Base-by-base conservation (phyloP, 495 filamentous ascomycete genomes). In the Aspergillus diversus region DNA sequence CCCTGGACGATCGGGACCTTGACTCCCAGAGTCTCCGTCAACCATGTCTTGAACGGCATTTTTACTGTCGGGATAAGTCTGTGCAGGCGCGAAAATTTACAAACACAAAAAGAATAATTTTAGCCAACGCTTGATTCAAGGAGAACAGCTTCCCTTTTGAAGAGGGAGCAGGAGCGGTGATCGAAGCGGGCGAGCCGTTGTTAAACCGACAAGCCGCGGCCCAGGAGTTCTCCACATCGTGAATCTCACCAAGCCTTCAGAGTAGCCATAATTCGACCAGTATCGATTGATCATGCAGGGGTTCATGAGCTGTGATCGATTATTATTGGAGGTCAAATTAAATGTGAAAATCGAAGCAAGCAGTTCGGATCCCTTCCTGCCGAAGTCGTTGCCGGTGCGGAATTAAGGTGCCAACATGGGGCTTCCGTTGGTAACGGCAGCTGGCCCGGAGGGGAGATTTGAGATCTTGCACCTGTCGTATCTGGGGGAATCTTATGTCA, bases 21-120 rank as follows among this genome's bases (percentile, higher is more conserved):
- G 35, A 55, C 55, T 52, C 59, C 42, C 5, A 61, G 35, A 52
- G 59, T 61, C 21, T 56, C 51, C n/a, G 59, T 61, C 52, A 55
- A 49, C 51, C 52, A 55, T 32, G 42, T 55, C 1, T 61, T 61
- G 59, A 55, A 61, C 7, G 51, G 59, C 51, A 61, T 61, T 17
- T 50, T 50, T 5, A 27, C 1, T 16, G 21, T 27, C 27, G 17
- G 33, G n/a, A 39, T 27, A 39, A n/a, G n/a, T 59, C 11, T 27
- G 9, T 27, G 42, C 13, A 32, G 27, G 13, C 12, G 21, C 13
- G 7, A 32, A 12, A 33, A 1, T 33, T 58, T 34, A 7, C 13
- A 6, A 5, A 34, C 7, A 34, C n/a, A 58, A 34, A 33, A 32
- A 16, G 8, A 27, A 50, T 21, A 31, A 50, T 17, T 27, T 11